These are phyloP conservation scores for Perkinsus marinus DNA, from an alignment of 169 alveolate species.

Conservation along the genomic window DNA sequence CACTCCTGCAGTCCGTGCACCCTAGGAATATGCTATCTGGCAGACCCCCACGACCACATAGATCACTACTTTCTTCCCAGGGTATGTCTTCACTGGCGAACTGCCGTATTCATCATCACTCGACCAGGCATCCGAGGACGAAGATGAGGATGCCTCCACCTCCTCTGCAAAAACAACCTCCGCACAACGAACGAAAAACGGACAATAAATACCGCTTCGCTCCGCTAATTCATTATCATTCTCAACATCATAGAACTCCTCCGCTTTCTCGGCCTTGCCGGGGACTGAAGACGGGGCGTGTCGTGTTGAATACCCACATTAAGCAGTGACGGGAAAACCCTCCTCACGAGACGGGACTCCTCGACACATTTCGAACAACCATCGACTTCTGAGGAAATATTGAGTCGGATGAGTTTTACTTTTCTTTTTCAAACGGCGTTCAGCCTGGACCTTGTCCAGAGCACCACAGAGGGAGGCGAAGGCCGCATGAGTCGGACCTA, in stretches of 20 bases:
- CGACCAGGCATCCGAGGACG: neutral
- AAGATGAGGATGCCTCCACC: too few species aligned
- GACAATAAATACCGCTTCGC: neutral
- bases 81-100: neutral
- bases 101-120: neutral
- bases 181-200: neutral
- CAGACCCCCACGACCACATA: neutral
- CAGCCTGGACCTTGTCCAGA: neutral
- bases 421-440: neutral
- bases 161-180: neutral
- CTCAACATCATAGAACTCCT: neutral
- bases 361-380: too few species aligned
- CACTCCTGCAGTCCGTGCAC: neutral
- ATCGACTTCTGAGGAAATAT: too few species aligned
- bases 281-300: too few species aligned
- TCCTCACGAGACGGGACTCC: too few species aligned
- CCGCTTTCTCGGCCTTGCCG: neutral
- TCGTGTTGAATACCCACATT: too few species aligned
- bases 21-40: neutral
- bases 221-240: neutral
- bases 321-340: too few species aligned
- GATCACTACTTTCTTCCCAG: neutral
- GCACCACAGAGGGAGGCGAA: neutral
- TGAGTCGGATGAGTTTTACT: neutral
- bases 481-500: neutral